These are phyloP conservation scores for Phytophthora boehmeriae DNA, from an alignment of 352 stramenopile genomes.

Conservation along the genomic window DNA sequence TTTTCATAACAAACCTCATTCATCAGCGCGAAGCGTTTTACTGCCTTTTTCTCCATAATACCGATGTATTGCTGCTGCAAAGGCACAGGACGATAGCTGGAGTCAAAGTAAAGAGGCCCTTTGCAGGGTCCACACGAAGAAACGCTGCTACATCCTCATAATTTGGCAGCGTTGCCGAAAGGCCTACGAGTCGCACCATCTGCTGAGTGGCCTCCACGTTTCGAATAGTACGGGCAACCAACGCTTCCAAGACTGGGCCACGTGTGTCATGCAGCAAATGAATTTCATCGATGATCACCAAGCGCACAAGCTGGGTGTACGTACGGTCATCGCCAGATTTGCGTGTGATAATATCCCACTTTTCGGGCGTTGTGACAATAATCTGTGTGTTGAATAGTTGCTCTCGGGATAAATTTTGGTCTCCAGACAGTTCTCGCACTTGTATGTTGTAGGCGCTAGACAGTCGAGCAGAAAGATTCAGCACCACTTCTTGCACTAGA, in stretches of 20 bases:
- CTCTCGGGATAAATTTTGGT: constrained; percentile 97
- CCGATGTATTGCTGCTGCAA: constrained; percentile 99
- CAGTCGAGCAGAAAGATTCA: constrained; percentile 97
- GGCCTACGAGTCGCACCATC: constrained; percentile 96
- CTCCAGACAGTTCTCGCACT: constrained; percentile 98
- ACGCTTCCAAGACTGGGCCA: constrained; percentile 97
- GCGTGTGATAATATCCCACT: constrained; percentile 99
- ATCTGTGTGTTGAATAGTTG: constrained; percentile 99
- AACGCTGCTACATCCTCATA: constrained; percentile 99
- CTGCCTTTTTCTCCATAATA: constrained; percentile 99
- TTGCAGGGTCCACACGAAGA: constrained; percentile 96
- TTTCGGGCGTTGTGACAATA: constrained; percentile 99
- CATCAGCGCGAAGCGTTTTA: constrained; percentile 98
- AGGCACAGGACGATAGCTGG: constrained; percentile 98
- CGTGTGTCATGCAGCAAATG: constrained; percentile 99
- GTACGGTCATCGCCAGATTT: constrained; percentile 97
- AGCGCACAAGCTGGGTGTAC: constrained; percentile 98
- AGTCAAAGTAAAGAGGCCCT: constrained; percentile 99
- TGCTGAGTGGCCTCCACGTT: constrained; percentile 98
- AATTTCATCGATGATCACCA: constrained; percentile 99
- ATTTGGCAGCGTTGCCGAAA: constrained; percentile 99
- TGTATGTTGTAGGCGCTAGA: constrained; percentile 92
- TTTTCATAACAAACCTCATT: constrained; percentile 99
- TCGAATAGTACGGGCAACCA: constrained; percentile 97
- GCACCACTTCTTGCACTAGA: constrained; percentile 99